phyloP scores from a whole-genome alignment of 768 basidiomycete genomes.

The Kwoniella dejecticola region DNA sequence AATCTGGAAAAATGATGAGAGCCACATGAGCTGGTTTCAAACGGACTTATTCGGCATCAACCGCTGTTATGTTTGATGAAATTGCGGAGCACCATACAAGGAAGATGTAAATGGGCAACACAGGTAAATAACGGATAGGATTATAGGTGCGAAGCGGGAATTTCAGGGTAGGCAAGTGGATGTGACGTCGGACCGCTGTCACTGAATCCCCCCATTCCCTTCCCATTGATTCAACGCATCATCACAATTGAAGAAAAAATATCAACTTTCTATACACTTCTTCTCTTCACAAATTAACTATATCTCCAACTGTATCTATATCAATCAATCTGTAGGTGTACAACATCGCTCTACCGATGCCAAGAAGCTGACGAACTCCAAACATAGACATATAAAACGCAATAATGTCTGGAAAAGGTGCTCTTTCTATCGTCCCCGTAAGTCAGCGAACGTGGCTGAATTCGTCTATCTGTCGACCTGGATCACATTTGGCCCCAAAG shows the following conservation, averaged over 20 bases:
- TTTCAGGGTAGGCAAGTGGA: neutral
- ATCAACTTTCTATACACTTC: neutral
- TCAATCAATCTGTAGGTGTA: neutral
- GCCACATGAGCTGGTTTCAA: neutral
- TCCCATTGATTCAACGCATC: no score
- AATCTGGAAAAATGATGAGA: neutral
- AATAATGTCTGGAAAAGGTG: slow-evolving; percentile 53
- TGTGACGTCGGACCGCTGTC: neutral
- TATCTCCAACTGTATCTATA: neutral
- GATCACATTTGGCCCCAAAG: neutral
- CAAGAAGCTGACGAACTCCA: neutral
- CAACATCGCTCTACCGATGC: neutral
- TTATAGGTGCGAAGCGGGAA: neutral
- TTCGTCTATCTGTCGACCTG: no score
- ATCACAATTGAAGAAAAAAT: neutral
- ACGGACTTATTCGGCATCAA: slow-evolving; percentile 16
- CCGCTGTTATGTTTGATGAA: neutral
- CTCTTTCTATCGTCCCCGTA: slow-evolving; percentile 56
- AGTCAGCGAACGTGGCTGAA: slow-evolving; percentile 34
- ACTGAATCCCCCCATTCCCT: no score
- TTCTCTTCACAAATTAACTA: slow-evolving; percentile 1
- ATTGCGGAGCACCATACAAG: slow-evolving; percentile 5
- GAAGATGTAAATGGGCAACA: neutral
- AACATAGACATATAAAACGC: slow-evolving; percentile 4
- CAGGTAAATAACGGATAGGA: slow-evolving; percentile 3